phyloP scores from a whole-genome alignment of 2,329 filamentous ascomycete genomes.

The Aspergillus spinulosporus region DNA sequence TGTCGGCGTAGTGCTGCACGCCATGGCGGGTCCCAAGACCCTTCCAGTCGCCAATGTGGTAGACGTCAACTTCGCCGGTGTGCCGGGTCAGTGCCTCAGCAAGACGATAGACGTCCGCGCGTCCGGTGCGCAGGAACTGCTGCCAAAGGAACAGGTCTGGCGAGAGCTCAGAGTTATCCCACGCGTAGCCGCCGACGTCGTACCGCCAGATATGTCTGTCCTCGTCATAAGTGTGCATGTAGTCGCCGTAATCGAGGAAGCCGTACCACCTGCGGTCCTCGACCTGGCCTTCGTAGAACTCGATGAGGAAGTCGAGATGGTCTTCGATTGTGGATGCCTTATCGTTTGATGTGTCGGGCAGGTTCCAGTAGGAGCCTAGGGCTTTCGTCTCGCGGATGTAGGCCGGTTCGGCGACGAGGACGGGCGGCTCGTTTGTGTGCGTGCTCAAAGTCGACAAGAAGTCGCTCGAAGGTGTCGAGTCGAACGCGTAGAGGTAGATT shows the following conservation, averaged over 20 bases:
- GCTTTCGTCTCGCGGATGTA: conserved; percentile 7
- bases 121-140: conserved; percentile 61
- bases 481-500: conserved; percentile 56
- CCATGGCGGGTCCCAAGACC: conserved; percentile 64
- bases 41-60: conserved; percentile 59
- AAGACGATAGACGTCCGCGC: conserved; percentile 58
- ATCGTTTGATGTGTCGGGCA: conserved; percentile 15
- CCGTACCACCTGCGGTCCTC: conserved; percentile 63
- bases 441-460: conserved; percentile 41
- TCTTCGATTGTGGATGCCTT: conserved; percentile 48
- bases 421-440: not conserved
- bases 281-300: conserved; percentile 58
- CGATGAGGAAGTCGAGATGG: conserved; percentile 57
- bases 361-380: conserved; percentile 3
- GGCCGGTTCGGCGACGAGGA: not conserved
- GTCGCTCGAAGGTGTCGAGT: conserved; percentile 47
- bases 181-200: conserved; percentile 64
- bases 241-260: conserved; percentile 63
- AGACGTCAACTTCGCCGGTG: conserved; percentile 62
- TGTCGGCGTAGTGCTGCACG: conserved; percentile 63
- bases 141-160: conserved; percentile 65
- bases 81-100: conserved; percentile 61
- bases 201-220: conserved; percentile 64
- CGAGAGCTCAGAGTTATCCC: conserved; percentile 66
- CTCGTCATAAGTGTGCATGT: conserved; percentile 63